Conservation (phyloP, 2,329 filamentous ascomycete genomes). For the Apiospora malaysiana region DNA sequence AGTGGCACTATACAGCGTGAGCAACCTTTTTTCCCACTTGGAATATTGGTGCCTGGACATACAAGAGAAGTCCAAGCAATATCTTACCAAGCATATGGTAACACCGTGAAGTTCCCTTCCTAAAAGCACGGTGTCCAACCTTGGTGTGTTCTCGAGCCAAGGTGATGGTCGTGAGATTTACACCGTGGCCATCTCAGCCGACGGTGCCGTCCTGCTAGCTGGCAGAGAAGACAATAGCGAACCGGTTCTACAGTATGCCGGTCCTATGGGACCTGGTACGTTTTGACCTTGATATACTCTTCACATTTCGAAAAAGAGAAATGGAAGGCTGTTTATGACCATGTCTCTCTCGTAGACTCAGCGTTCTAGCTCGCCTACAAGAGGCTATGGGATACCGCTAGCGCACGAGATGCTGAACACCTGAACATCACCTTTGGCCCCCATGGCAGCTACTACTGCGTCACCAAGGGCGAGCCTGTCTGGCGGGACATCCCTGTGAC, state of each 20-base stretch:
- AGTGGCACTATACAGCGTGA: not conserved
- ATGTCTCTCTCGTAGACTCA: not conserved
- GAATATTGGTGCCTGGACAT: too few relatives aligned
- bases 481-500: not conserved
- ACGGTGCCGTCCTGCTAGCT: not conserved
- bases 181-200: conserved; percentile 1
- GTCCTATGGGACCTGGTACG: conserved; percentile 4
- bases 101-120: not conserved
- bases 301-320: not conserved
- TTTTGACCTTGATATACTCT: not conserved
- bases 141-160: not conserved
- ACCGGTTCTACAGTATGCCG: not conserved
- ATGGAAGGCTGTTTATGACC: not conserved
- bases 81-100: too few relatives aligned
- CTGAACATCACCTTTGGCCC: not conserved
- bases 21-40: not conserved
- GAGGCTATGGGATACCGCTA: not conserved
- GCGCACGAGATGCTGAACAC: not conserved
- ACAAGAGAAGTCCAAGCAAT: too few relatives aligned
- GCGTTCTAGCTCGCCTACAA: not conserved
- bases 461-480: not conserved
- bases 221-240: not conserved
- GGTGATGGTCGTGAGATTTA: not conserved
- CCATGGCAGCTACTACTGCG: conserved; percentile 6
- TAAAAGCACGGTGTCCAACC: not conserved